phyloP scores from a whole-genome alignment of 768 basidiomycete genomes.

The Megacollybia marginata region DNA sequence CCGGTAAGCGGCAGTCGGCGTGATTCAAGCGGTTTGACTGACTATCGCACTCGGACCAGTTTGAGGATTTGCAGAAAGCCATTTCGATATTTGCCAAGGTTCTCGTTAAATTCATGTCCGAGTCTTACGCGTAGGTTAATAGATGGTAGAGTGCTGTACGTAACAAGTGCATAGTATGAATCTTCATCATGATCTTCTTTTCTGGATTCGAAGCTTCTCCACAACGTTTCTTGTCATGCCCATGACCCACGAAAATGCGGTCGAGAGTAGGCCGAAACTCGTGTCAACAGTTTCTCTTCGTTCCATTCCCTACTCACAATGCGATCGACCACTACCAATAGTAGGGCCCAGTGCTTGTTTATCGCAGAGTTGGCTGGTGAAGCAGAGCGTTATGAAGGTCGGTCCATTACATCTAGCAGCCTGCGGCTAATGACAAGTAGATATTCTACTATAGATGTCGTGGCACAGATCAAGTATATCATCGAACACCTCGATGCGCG shows the following conservation, averaged over 20 bases:
- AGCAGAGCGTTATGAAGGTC: constrained; percentile 86
- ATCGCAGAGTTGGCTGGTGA: constrained; percentile 83
- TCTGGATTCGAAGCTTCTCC: no score
- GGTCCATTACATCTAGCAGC: constrained; percentile 5
- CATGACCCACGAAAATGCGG: background rate
- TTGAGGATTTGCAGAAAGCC: constrained; percentile 37
- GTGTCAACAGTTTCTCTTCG: background rate
- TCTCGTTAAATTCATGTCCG: constrained; percentile 33
- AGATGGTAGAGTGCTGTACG: no score
- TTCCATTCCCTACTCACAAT: background rate
- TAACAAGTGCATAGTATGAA: no score
- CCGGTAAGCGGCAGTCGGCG: constrained; percentile 27
- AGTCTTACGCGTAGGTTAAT: background rate
- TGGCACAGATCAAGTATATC: constrained; percentile 71
- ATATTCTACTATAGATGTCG: constrained; percentile 47
- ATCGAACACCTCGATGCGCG: constrained; percentile 59
- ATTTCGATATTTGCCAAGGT: constrained; percentile 37
- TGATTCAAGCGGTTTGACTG: background rate
- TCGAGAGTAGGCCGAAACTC: background rate
- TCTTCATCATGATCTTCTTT: no score
- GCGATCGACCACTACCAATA: no score
- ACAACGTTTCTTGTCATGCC: background rate
- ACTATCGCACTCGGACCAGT: constrained; percentile 13
- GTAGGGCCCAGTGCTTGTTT: constrained; percentile 37
- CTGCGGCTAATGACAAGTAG: background rate